phyloP scores from a whole-genome alignment of 257 asterid species.

The Dorcoceras hygrometricum region DNA sequence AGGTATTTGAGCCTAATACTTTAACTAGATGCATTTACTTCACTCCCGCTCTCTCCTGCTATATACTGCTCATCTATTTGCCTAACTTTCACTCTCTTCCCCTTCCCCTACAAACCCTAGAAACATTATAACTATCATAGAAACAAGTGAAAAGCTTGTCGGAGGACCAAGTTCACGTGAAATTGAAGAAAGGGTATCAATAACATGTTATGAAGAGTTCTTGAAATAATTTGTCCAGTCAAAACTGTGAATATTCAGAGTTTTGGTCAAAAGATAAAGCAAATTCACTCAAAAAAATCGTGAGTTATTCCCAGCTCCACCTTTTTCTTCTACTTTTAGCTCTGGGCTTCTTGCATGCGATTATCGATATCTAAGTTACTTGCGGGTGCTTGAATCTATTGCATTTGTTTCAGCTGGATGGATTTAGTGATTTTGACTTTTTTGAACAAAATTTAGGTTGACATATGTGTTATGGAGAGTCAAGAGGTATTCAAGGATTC shows the following conservation, averaged over 20 bases:
- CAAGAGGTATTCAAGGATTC: conserved; percentile 33
- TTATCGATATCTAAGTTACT: background rate
- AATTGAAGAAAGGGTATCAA: conserved; percentile 9
- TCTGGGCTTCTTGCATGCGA: conserved; percentile 15
- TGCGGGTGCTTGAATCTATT: background rate
- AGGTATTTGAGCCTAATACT: conserved; percentile 15
- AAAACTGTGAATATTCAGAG: conserved; percentile 16
- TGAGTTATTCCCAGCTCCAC: background rate
- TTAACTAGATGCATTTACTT: conserved; percentile 1
- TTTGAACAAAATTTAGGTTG: conserved; percentile 17
- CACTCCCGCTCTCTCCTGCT: conserved; percentile 49
- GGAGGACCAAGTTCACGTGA: conserved; percentile 8
- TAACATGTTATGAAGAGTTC: background rate
- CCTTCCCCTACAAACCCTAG: conserved; percentile 45
- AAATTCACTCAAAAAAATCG: background rate
- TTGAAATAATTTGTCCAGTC: conserved; percentile 15
- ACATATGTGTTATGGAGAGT: conserved; percentile 41
- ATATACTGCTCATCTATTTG: conserved; percentile 24
- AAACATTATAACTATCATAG: conserved; percentile 16
- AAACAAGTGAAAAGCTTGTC: background rate
- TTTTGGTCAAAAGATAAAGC: background rate
- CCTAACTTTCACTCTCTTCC: conserved; percentile 12
- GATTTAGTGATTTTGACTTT: background rate
- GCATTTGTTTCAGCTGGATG: conserved; percentile 6
- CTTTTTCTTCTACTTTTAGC: background rate